Evolutionary conservation across 352 stramenopile genomes (phyloP).

Genomic region (Globisporangium spiculum): DNA sequence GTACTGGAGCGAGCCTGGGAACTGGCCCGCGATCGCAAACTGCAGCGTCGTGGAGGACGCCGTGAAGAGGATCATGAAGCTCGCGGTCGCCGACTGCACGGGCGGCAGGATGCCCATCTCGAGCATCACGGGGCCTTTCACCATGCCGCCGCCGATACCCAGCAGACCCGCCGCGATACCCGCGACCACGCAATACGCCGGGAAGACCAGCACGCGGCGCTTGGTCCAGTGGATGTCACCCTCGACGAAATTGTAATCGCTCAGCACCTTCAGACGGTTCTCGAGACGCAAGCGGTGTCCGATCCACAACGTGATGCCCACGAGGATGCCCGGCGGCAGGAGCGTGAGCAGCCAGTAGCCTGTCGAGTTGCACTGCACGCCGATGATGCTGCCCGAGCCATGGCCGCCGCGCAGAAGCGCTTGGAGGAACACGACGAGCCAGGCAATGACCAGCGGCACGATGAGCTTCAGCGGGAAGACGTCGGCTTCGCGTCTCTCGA

Average conservation of each 20-base stretch:
- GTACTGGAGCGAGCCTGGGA: conserved; percentile 69
- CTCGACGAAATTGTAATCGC: conserved; percentile 75
- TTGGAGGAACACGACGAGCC: conserved; percentile 70
- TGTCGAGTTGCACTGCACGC: conserved; percentile 90
- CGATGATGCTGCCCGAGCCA: conserved; percentile 72
- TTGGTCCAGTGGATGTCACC: conserved; percentile 95
- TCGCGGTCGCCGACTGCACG: conserved; percentile 90
- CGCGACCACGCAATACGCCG: conserved; percentile 89
- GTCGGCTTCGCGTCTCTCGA: conserved; percentile 48
- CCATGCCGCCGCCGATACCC: conserved; percentile 95
- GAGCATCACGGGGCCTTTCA: conserved; percentile 97
- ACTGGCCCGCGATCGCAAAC: conserved; percentile 81
- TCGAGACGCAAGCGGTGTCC: conserved; percentile 57
- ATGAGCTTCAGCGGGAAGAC: conserved; percentile 61
- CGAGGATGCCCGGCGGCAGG: conserved; percentile 75
- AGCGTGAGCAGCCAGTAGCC: conserved; percentile 93
- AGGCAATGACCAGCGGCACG: conserved; percentile 53
- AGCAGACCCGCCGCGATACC: conserved; percentile 95
- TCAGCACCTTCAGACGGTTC: conserved; percentile 73
- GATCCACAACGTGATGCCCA: conserved; percentile 52
- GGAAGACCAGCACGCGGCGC: conserved; percentile 89
- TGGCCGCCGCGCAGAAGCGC: conserved; percentile 74
- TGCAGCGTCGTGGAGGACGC: conserved; percentile 93
- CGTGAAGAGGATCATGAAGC: conserved; percentile 89
- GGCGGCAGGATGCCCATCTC: conserved; percentile 93